Evolutionary conservation across 1,284 basidiomycete genomes (phyloP).

Genomic region (Microbotryomycetes sp.): DNA sequence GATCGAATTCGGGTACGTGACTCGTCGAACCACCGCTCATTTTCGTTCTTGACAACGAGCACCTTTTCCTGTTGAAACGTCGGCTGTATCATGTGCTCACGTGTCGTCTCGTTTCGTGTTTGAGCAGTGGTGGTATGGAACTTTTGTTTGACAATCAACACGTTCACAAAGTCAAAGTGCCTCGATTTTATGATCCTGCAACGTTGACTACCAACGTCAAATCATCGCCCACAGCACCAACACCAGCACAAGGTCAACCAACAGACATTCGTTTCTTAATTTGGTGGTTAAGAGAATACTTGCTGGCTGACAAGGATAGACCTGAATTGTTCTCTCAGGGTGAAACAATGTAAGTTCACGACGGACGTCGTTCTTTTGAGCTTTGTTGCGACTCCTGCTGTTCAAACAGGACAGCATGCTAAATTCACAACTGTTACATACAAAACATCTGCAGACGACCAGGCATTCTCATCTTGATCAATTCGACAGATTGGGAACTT

Average conservation of each 20-base stretch:
- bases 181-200: slow-evolving; percentile 41
- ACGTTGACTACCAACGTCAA: slow-evolving; percentile 30
- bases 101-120: no score
- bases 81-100: no score
- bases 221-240: neutral
- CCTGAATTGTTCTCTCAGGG: slow-evolving; percentile 85
- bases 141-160: slow-evolving; percentile 66
- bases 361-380: neutral
- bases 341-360: slow-evolving; percentile 65
- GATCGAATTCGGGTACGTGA: slow-evolving; percentile 29
- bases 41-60: neutral
- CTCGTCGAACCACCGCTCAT: neutral
- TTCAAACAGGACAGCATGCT: no score
- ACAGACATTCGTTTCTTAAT: slow-evolving; percentile 71
- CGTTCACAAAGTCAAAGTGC: slow-evolving; percentile 57
- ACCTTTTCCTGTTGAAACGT: no score
- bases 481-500: slow-evolving; percentile 96
- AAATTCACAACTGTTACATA: no score
- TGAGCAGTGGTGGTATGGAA: slow-evolving; percentile 76
- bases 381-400: slow-evolving; percentile 3
- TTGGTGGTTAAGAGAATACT: slow-evolving; percentile 65
- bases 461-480: slow-evolving; percentile 89
- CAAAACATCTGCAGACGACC: slow-evolving; percentile 60
- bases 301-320: slow-evolving; percentile 66
- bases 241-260: slow-evolving; percentile 45